phyloP scores from a whole-genome alignment of 1,284 basidiomycete genomes.

The Apiotrichum akiyoshidainum region DNA sequence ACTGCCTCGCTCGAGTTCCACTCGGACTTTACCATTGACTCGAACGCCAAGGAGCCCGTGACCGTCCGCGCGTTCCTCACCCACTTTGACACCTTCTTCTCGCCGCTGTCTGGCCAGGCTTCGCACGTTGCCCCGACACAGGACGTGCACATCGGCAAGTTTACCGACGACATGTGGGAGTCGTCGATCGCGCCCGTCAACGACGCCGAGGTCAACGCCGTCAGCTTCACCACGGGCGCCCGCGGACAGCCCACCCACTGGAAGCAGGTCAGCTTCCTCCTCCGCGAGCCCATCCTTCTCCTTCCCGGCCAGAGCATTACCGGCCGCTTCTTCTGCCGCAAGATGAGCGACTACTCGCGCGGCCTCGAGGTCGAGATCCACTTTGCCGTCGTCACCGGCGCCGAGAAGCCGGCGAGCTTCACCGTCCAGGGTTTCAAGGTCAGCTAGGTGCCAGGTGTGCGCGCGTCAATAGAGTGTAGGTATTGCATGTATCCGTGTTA shows the following conservation, averaged over 20 bases:
- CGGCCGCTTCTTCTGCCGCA: slow-evolving; percentile 78
- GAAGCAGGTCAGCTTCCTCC: slow-evolving; percentile 91
- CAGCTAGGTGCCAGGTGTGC: background rate
- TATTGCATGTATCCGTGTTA: background rate
- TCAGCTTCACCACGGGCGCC: slow-evolving; percentile 86
- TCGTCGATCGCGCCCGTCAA: slow-evolving; percentile 23
- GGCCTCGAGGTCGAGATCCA: slow-evolving; percentile 92
- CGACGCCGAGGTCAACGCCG: slow-evolving; percentile 48
- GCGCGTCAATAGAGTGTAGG: background rate
- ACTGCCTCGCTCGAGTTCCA: slow-evolving; percentile 73
- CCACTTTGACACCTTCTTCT: slow-evolving; percentile 95
- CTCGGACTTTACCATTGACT: slow-evolving; percentile 66
- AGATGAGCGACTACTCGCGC: slow-evolving; percentile 75
- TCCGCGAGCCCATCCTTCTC: slow-evolving; percentile 72
- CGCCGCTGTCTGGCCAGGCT: slow-evolving; percentile 53
- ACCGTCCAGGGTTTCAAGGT: slow-evolving; percentile 41
- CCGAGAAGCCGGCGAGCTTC: slow-evolving; percentile 19
- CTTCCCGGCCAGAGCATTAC: slow-evolving; percentile 67
- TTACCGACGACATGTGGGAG: slow-evolving; percentile 35
- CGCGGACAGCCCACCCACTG: slow-evolving; percentile 84
- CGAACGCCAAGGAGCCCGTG: slow-evolving; percentile 59
- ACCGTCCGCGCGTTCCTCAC: slow-evolving; percentile 78
- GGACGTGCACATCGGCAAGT: slow-evolving; percentile 34
- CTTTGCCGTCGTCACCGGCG: slow-evolving; percentile 46
- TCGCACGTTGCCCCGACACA: slow-evolving; percentile 54